phyloP scores from a whole-genome alignment of 2,329 filamentous ascomycete genomes.

The Verticillium albo-atrum region DNA sequence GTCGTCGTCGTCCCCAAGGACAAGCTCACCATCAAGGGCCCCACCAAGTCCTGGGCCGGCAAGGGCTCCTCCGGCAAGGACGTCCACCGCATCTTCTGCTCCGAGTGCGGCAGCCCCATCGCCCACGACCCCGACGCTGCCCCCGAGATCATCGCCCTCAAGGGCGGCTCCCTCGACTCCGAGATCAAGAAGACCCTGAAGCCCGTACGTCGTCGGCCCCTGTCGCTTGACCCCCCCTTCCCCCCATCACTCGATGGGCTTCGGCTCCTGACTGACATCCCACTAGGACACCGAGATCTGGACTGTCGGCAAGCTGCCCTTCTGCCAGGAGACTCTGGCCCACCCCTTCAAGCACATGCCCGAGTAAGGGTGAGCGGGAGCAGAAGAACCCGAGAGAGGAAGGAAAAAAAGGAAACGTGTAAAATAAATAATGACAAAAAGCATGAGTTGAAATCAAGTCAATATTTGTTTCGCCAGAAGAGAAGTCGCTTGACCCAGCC shows the following conservation, averaged over 20 bases:
- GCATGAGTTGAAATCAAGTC: neutral
- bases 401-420: neutral
- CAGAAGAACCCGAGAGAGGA: neutral
- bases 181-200: conserved; percentile 66
- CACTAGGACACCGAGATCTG: conserved; percentile 62
- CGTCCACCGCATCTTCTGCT: conserved; percentile 67
- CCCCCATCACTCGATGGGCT: neutral
- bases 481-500: neutral
- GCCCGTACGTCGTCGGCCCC: conserved; percentile 41
- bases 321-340: conserved; percentile 61
- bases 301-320: conserved; percentile 64
- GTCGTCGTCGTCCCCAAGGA: conserved; percentile 63
- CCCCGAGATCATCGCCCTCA: conserved; percentile 65
- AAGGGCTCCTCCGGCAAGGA: conserved; percentile 55
- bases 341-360: conserved; percentile 63
- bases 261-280: neutral
- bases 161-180: conserved; percentile 59
- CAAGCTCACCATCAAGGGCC: conserved; percentile 58
- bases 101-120: conserved; percentile 64
- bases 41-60: conserved; percentile 60
- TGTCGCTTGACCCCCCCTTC: neutral
- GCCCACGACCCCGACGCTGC: conserved; percentile 67
- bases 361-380: conserved; percentile 36
- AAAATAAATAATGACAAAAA: neutral
- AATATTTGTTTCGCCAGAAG: neutral